Conservation (phyloP, 1,284 basidiomycete genomes). For the Tranzscheliella williamsii region DNA sequence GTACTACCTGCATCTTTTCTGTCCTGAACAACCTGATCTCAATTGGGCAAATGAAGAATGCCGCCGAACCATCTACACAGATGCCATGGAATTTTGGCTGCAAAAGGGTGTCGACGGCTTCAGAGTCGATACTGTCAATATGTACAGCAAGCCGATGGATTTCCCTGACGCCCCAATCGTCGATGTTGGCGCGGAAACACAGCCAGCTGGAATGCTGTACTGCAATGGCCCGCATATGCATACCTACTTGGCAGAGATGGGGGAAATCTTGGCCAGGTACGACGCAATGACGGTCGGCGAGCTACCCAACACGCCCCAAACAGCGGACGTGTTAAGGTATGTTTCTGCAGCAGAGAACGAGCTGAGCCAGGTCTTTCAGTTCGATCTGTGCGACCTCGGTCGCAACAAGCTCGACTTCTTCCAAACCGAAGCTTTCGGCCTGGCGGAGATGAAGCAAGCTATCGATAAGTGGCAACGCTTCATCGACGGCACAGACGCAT, state of each 20-base stretch:
- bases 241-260: constrained; percentile 69
- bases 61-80: constrained; percentile 67
- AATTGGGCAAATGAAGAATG: constrained; percentile 73
- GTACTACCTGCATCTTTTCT: constrained; percentile 76
- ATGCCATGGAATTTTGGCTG: constrained; percentile 75
- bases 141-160: constrained; percentile 52
- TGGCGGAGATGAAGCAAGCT: constrained; percentile 68
- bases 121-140: constrained; percentile 59
- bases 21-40: constrained; percentile 74
- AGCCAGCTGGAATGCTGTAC: constrained; percentile 65
- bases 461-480: constrained; percentile 68
- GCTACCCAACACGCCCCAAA: constrained; percentile 61
- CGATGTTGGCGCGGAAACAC: constrained; percentile 66
- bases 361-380: constrained; percentile 69
- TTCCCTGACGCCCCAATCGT: constrained; percentile 62
- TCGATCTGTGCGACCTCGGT: constrained; percentile 69
- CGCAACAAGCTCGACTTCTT: constrained; percentile 61
- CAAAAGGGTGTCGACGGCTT: constrained; percentile 76
- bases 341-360: constrained; percentile 70
- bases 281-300: constrained; percentile 72
- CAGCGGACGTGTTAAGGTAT: constrained; percentile 67
- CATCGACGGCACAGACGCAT: constrained; percentile 39
- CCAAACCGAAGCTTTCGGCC: constrained; percentile 65
- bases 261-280: constrained; percentile 65
- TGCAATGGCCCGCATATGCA: constrained; percentile 64